Percentiles rank a stretch among this genome's conserved stretches.
These are phyloP conservation scores for Crithidia mellificae DNA, from an alignment of 208 protist genomes.

Conservation along the genomic window DNA sequence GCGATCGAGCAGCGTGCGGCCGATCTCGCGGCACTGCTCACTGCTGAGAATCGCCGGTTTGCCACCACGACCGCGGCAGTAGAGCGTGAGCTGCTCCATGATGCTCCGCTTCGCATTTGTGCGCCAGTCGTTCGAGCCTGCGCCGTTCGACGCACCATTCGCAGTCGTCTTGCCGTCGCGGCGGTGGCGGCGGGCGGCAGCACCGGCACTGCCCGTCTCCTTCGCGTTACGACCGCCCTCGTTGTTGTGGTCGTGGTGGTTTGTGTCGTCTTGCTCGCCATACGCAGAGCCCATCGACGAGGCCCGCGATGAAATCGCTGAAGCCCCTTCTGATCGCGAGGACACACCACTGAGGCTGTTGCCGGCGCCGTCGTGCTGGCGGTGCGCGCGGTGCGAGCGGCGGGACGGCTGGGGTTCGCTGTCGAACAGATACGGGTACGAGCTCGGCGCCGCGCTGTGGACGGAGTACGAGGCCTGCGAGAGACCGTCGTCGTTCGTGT, in stretches of 20 bases:
- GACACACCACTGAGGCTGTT: conserved; percentile 15
- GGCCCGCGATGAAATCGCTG: conserved; percentile 30
- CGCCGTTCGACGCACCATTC: not conserved
- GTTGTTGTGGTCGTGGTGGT: conserved; percentile 37
- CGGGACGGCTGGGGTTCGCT: conserved; percentile 19
- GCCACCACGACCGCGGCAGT: conserved; percentile 53
- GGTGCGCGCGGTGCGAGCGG: conserved; percentile 12
- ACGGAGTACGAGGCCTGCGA: conserved; percentile 28
- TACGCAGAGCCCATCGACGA: conserved; percentile 43
- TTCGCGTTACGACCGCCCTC: not conserved
- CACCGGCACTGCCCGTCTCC: not conserved
- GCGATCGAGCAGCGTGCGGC: conserved; percentile 69
- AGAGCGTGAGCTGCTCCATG: conserved; percentile 76
- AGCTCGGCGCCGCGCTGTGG: conserved; percentile 31
- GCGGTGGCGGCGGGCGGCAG: not conserved
- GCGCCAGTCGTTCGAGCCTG: conserved; percentile 52
- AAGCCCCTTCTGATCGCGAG: conserved; percentile 15
- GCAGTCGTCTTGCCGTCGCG: not conserved
- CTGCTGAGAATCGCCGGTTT: conserved; percentile 58
- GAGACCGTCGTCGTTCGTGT: conserved; percentile 25
- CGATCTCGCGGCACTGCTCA: conserved; percentile 54
- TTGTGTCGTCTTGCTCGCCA: conserved; percentile 21
- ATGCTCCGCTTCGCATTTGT: conserved; percentile 74
- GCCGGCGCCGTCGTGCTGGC: not conserved
- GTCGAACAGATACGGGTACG: conserved; percentile 35